These are phyloP conservation scores for Fusarium concolor DNA, from an alignment of 2,329 filamentous ascomycete genomes.

Conservation along the genomic window DNA sequence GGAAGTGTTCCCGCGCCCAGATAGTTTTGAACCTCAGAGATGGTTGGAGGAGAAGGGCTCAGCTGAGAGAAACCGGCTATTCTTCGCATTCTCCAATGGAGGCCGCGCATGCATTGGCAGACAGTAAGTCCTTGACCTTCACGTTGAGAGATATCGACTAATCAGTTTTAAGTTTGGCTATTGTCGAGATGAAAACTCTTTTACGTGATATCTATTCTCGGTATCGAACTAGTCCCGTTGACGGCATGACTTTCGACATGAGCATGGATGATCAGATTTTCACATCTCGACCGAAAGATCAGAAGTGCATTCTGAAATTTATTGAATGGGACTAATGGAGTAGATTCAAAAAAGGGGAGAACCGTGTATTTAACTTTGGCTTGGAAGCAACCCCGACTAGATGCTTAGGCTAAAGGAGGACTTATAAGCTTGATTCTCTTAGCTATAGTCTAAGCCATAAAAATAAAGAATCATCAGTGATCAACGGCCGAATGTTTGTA, in stretches of 20 bases:
- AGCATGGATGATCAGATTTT: conserved; percentile 36
- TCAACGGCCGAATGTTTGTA: no score
- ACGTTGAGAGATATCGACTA: not conserved
- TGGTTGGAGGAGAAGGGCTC: conserved; percentile 20
- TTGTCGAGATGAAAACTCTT: conserved; percentile 32
- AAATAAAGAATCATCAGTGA: no score
- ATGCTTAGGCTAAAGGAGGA: no score
- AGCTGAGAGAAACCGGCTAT: conserved; percentile 19
- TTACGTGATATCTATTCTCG: conserved; percentile 22
- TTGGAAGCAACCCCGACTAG: no score
- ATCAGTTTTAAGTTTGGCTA: conserved; percentile 14
- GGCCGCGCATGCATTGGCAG: conserved; percentile 31
- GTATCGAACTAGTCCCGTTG: conserved; percentile 6
- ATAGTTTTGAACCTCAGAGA: conserved; percentile 21
- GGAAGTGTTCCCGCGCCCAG: conserved; percentile 9
- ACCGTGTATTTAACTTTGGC: no score
- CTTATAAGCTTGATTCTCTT: no score
- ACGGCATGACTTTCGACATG: conserved; percentile 20
- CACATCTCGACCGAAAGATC: conserved; percentile 33
- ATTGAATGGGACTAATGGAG: not conserved
- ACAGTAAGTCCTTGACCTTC: conserved; percentile 20
- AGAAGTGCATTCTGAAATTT: conserved; percentile 29
- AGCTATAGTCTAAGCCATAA: no score
- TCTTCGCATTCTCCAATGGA: conserved; percentile 32
- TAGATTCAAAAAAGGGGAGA: not conserved